These are phyloP conservation scores for Metschnikowia koreensis DNA, from an alignment of 805 yeast species.

Conservation along the genomic window DNA sequence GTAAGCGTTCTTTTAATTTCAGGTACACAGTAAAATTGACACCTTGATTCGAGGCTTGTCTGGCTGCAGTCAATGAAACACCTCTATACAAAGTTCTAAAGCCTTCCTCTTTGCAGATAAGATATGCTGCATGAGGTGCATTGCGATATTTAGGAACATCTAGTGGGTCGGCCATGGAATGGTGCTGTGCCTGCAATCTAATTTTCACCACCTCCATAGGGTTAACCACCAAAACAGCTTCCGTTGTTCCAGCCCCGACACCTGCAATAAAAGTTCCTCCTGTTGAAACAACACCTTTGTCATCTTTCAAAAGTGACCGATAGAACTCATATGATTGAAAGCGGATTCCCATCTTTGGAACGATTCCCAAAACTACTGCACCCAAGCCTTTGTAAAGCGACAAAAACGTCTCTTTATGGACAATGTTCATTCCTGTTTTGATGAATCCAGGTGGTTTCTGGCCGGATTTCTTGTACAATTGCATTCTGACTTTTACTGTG, in stretches of 20 bases:
- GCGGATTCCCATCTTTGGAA: conserved; percentile 97
- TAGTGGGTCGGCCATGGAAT: conserved; percentile 81
- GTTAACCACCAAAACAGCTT: conserved; percentile 89
- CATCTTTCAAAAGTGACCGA: conserved; percentile 63
- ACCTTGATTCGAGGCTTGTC: conserved; percentile 98
- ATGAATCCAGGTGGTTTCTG: conserved; percentile 83
- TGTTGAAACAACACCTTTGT: conserved; percentile 67
- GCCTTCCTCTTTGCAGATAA: conserved; percentile 90
- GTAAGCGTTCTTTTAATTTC: conserved; percentile 69
- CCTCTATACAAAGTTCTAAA: conserved; percentile 87
- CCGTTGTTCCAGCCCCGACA: conserved; percentile 96
- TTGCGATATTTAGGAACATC: conserved; percentile 82
- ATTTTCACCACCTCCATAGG: conserved; percentile 98
- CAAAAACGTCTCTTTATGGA: conserved; percentile 73
- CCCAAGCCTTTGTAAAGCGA: conserved; percentile 95
- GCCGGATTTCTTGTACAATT: conserved; percentile 71
- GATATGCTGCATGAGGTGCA: conserved; percentile 86
- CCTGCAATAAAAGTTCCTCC: conserved; percentile 84
- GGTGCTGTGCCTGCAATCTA: conserved; percentile 92
- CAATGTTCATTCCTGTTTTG: conserved; percentile 76
- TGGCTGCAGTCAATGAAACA: conserved; percentile 90
- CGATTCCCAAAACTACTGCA: conserved; percentile 95
- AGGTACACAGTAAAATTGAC: conserved; percentile 96
- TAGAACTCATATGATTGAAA: conserved; percentile 92
- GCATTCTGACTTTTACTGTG: conserved; percentile 97